Evolutionary conservation across 257 asterid genomes (phyloP).

Genomic region (Rehmannia glutinosa): DNA sequence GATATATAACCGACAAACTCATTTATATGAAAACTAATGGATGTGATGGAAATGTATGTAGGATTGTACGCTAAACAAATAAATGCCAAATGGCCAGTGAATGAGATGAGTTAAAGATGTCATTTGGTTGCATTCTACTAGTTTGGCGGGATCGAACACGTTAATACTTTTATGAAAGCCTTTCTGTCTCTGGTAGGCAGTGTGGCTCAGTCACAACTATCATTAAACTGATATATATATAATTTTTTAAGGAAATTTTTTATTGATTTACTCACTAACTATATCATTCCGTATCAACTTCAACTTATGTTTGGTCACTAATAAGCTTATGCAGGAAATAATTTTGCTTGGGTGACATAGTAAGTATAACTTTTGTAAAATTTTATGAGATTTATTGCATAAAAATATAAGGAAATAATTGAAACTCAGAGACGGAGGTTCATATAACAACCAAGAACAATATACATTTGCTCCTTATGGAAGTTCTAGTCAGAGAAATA

Average conservation of each 20-base stretch:
- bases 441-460: not conserved
- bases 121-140: not conserved
- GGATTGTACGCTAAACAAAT: not conserved
- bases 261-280: not conserved
- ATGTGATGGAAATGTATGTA: not conserved
- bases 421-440: not conserved
- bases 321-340: not conserved
- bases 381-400: not conserved
- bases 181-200: not conserved
- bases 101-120: not conserved
- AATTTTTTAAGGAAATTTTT: not conserved
- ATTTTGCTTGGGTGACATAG: not conserved
- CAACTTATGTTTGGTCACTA: slow-evolving; percentile 4
- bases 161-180: not conserved
- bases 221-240: not conserved
- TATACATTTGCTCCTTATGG: not conserved
- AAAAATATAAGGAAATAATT: not conserved
- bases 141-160: not conserved
- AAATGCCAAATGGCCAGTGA: not conserved
- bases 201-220: not conserved
- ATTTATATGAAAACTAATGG: not conserved
- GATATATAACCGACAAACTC: not conserved
- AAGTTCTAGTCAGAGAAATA: not conserved
- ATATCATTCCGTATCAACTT: not conserved
- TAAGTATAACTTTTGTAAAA: not conserved